A percentile compares a stretch with the other conserved stretches of the same genome.
These are phyloP conservation scores for Clavariopsis aquatica DNA, from an alignment of 495 filamentous ascomycete species.

Conservation along the genomic window DNA sequence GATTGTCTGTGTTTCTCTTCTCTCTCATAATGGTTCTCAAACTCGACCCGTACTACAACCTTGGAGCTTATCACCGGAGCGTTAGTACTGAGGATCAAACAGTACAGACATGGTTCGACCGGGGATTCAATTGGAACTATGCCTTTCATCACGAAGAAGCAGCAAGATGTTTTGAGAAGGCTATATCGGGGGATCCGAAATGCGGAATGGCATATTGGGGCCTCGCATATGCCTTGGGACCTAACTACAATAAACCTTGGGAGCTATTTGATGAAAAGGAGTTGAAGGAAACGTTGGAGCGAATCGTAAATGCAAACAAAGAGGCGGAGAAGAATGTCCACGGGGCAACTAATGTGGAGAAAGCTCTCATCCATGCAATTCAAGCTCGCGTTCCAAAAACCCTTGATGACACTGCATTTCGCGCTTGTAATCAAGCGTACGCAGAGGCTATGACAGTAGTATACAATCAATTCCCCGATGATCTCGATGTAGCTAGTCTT, in stretches of 20 bases:
- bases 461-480: slow-evolving; percentile 54
- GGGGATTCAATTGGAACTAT: slow-evolving; percentile 64
- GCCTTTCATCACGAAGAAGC: slow-evolving; percentile 68
- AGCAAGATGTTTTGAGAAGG: slow-evolving; percentile 59
- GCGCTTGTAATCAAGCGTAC: slow-evolving; percentile 58
- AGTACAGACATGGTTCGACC: slow-evolving; percentile 62
- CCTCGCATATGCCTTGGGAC: slow-evolving; percentile 60
- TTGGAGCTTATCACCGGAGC: slow-evolving; percentile 55
- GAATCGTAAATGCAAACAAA: slow-evolving; percentile 49
- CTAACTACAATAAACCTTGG: slow-evolving; percentile 78
- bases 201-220: slow-evolving; percentile 71
- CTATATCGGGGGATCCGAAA: slow-evolving; percentile 53
- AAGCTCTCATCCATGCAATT: slow-evolving; percentile 60
- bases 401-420: slow-evolving; percentile 48
- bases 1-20: neutral
- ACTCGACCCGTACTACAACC: slow-evolving; percentile 48
- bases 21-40: neutral
- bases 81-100: slow-evolving; percentile 50
- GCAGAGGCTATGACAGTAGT: slow-evolving; percentile 62
- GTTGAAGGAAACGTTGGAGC: slow-evolving; percentile 48
- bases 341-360: slow-evolving; percentile 49
- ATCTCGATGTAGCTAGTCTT: slow-evolving; percentile 62
- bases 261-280: slow-evolving; percentile 63
- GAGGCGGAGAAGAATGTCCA: slow-evolving; percentile 48
- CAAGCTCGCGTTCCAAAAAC: slow-evolving; percentile 56